Evolutionary conservation across 2,329 filamentous ascomycete genomes (phyloP), one percentile per base, ranked within the genome.

Genomic region (Byssothecium circinans): DNA sequence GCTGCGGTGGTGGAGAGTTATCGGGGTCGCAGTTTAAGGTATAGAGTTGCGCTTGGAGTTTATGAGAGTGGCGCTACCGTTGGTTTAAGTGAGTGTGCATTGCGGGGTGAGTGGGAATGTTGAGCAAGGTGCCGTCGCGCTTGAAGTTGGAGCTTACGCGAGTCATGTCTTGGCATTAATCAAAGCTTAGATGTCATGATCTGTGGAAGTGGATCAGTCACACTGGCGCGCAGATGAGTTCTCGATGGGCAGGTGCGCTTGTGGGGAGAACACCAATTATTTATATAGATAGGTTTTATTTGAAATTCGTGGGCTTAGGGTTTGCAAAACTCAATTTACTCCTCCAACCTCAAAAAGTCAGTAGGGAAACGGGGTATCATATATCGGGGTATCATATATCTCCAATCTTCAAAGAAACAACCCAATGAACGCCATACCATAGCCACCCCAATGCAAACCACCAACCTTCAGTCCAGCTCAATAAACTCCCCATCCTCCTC

Each of bases 401-500:
- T 27, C 12, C 11, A 12, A 18, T 5, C 30, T 2, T 5, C 11
- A 19, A 15, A 17, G n/a, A 15, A 2, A 4, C 27, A 30, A 12
- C 8, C 14, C 27, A 25, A 33, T 34, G 17, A 43, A 43, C 30
- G 41, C 41, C 41, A 27, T 15, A 27, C 18, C 25, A 20, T 32
- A 25, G 18, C 30, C 41, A 22, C 4, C 17, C n/a, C 15, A 8
- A 15, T 27, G 36, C 19, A 14, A 18, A 14, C n/a, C 14, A 10
- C 7, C 27, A 40, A 20, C 6, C 14, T 17, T 63, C 52, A 67
- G 32, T 64, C 60, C 37, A 68, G 30, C 43, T 67, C 65, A 15
- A 68, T 56, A 22, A 54, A 48, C 4, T 59, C 55, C 18, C 62
- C 62, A 1, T 62, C 56, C 8, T 56, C 62, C 8, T 55, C 60